Evolutionary conservation across 2,329 filamentous ascomycete genomes (phyloP), one percentile per base, ranked within the genome.

Genomic region (Periconia sp.): DNA sequence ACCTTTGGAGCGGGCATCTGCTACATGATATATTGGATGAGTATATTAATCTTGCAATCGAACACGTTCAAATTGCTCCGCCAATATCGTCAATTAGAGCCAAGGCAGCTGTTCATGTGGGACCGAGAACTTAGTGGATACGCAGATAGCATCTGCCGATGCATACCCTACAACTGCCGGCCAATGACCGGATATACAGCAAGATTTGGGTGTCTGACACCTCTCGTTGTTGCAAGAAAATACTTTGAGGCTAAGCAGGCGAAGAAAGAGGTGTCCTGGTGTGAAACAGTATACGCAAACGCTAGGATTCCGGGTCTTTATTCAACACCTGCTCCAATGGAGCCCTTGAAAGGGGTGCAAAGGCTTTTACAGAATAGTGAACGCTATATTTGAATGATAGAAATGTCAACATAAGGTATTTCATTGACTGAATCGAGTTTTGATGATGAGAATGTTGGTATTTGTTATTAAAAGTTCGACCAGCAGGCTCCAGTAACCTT

Each of bases 11-110:
- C 60, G 1, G 61, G 60, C 7, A 68, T 65, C 28, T 67, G 62
- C 39, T 68, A 66, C 43, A 48, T 65, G 28, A 63, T 66, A 25
- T 68, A 66, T 51, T 68, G 63, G 61, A 67, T 65, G 62, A 61
- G 56, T 44, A 66, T 68, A 61, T 45, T 68, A 6, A 65, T 69
- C 36, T 36, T 68, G 42, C 65, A 63, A 37, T 60, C 59, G 30
- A 68, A 68, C 49, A 66, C 57, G 1, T 68, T 68, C 54, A 54
- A 47, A 19, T 46, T 69, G 2, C 48, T 63, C 6, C 56, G 57
- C 1, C 52, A 54, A 32, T 42, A 49, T 46, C 57, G 52, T 13
- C 36, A 55, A 25, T 57, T 68, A 3, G 59, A 62, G 12, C 51
- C 60, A 13, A 64, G 60, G 29, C 56, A 66, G 24, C 43, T 66